Evolutionary conservation across 2,329 filamentous ascomycete species (phyloP), one percentile per base, ranked within the genome.

Genomic region (Clarireedia paspali): DNA sequence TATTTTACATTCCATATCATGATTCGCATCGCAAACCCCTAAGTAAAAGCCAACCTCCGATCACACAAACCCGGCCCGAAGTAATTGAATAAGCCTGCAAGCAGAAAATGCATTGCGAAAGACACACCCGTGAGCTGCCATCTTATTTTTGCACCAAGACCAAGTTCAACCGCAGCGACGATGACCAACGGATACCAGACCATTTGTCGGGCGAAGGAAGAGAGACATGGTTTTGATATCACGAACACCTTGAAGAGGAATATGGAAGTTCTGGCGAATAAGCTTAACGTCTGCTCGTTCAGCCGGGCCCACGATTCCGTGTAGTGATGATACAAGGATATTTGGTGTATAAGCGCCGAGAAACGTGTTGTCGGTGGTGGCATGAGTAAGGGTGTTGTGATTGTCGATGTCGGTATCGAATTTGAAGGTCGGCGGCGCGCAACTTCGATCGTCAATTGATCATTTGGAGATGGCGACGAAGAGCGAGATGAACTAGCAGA

Each of bases 181-280:
- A 79, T 71, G 2, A 95, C 72, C 1, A 95, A 73, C 2, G 87
- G 83, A 61, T 87, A 84, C 5, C 82, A 76, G 5, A 91, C 71
- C 69, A 79, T 79, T 9, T 82, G 74, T 50, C 79, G 84, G 12
- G 82, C 77, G 47, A 84, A 82, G 55, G 84, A 84, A 0, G 91
- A 90, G 67, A 83, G 83, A 68, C 91, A 96, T 1, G 85, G 80
- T 50, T 80, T 76, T 2, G 80, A 77, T 7, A 94, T 72, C 0
- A 82, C 81, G 10, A 79, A 72, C 9, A 91, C 72, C 70, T 96
- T 95, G 50, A 79, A 62, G 4, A 86, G 68, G 62, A 95, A 91
- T 0, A 91, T 63, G 1, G 70, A 63, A 3, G 89, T 70, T 48
- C 84, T 84, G 49, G 69, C 69, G 69, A 70, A 65, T 60, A 69